A percentile compares a stretch with the other conserved stretches of the same genome.
Conservation (phyloP, 768 basidiomycete genomes). For the Psilocybe cubensis region DNA sequence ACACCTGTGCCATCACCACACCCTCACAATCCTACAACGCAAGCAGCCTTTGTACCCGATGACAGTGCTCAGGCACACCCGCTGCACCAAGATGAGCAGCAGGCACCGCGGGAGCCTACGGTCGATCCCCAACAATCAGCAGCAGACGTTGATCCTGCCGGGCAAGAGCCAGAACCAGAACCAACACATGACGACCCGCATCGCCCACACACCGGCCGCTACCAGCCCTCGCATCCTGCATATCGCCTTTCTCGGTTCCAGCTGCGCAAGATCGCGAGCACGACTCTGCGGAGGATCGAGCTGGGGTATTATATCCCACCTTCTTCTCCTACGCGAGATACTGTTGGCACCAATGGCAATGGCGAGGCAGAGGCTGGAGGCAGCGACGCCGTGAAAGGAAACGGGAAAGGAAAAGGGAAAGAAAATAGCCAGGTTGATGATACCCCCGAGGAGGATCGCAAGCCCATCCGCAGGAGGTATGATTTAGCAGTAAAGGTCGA, state of each 20-base stretch:
- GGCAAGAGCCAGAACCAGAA: not conserved
- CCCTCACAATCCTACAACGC: too few relatives aligned
- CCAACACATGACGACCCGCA: not conserved
- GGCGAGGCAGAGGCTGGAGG: not conserved
- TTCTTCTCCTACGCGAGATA: not conserved
- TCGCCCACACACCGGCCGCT: constrained; percentile 18
- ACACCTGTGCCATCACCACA: too few relatives aligned
- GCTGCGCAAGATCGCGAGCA: constrained; percentile 21
- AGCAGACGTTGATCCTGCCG: too few relatives aligned
- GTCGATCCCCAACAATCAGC: too few relatives aligned
- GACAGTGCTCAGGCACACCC: too few relatives aligned
- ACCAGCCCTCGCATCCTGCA: constrained; percentile 16
- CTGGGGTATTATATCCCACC: constrained; percentile 24
- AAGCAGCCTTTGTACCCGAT: too few relatives aligned
- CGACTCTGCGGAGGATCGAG: constrained; percentile 23
- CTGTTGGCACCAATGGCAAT: not conserved
- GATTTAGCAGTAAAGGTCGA: constrained; percentile 19
- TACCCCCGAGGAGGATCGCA: not conserved
- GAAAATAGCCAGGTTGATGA: not conserved
- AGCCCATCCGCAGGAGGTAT: constrained; percentile 6
- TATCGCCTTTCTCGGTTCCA: constrained; percentile 27
- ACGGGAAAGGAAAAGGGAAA: not conserved
- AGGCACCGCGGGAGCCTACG: too few relatives aligned
- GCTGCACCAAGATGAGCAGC: too few relatives aligned
- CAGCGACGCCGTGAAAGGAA: not conserved